Evolutionary conservation across 805 yeast genomes (phyloP).

Genomic region (Phaffomyces opuntiae): DNA sequence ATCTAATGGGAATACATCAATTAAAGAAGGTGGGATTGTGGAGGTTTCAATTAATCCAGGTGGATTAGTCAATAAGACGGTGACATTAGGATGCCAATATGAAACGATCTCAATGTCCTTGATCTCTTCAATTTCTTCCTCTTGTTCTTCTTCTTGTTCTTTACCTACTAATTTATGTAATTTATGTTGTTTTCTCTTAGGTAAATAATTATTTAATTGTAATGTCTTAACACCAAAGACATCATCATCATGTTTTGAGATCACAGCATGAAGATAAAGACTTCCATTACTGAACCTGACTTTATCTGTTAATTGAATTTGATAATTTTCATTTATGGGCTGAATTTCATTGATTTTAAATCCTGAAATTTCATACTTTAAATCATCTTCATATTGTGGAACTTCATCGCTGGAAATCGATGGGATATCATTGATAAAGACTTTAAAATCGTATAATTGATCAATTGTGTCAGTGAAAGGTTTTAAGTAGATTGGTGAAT

Average conservation of each 20-base stretch:
- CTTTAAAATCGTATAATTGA: slow-evolving; percentile 11
- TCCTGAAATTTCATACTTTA: not conserved
- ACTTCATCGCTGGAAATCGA: slow-evolving; percentile 5
- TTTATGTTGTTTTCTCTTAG: slow-evolving; percentile 23
- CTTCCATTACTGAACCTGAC: slow-evolving; percentile 25
- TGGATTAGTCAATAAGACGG: slow-evolving; percentile 23
- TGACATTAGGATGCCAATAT: slow-evolving; percentile 32
- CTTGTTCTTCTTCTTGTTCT: slow-evolving; percentile 9
- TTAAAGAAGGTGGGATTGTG: slow-evolving; percentile 20
- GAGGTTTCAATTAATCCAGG: slow-evolving; percentile 15
- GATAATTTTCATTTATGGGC: slow-evolving; percentile 10
- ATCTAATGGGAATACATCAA: slow-evolving; percentile 22
- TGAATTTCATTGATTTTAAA: not conserved
- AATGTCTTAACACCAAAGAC: slow-evolving; percentile 18
- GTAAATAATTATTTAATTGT: slow-evolving; percentile 24
- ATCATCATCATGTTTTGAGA: slow-evolving; percentile 14
- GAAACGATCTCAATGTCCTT: slow-evolving; percentile 17
- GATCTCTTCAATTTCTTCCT: slow-evolving; percentile 9
- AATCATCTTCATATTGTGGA: not conserved
- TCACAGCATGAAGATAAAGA: slow-evolving; percentile 26
- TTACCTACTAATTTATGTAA: slow-evolving; percentile 26
- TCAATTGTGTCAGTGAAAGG: slow-evolving; percentile 19
- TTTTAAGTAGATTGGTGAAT: slow-evolving; percentile 11
- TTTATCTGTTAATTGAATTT: slow-evolving; percentile 12
- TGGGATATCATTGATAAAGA: slow-evolving; percentile 18